Base-by-base conservation (phyloP, 2,329 filamentous ascomycete species). In the Venturia pyrina region DNA sequence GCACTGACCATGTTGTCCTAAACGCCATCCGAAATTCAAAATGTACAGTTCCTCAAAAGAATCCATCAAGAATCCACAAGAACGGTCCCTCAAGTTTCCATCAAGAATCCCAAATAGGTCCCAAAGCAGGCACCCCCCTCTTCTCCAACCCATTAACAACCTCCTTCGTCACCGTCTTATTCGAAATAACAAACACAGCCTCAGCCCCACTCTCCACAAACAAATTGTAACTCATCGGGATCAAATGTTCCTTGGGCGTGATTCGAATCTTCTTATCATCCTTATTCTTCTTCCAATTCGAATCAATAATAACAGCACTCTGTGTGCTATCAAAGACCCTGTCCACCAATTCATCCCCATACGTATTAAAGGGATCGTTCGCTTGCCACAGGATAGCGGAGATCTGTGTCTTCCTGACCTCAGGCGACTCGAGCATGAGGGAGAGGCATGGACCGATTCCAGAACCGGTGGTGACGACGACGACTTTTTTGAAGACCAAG, bases 181-280 rank as follows among this genome's bases (percentile, higher is more conserved):
- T 92, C 65, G 86, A 86, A 70, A 92, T 87, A 67, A 91, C 82
- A 71, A 90, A 87, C 46, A 91, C 87, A 2, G 88, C 89, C 78
- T 91, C 88, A 1, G 82, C 81, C 0, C 76, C 69, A 34, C 78
- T 78, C 41, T 81, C 74, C 62, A 70, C 71, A 62, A 77, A 78
- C 63, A 87, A 77, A 10, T 78, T 75, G 70, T 83, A 86, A 10
- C 28, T 24, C 17, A 59, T 59, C 5, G 53, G 53, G 8, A 59
- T 37, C 53, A 59, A n/a, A 37, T 59, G 28, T 3, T 40, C 15
- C 53, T 37, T 57, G 2, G 50, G 24, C 48, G 82, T 80, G 59
- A 85, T 77, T 15, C 78, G 79, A 37, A 87, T 71, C 59, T 37
- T 40, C 37, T 21, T 46, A 3, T 44, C 7, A 44, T 75, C 72